A percentile compares a stretch with the other conserved stretches of the same genome.
Evolutionary conservation across 1,284 basidiomycete species (phyloP).

Genomic region (Sporisorium scitamineum): DNA sequence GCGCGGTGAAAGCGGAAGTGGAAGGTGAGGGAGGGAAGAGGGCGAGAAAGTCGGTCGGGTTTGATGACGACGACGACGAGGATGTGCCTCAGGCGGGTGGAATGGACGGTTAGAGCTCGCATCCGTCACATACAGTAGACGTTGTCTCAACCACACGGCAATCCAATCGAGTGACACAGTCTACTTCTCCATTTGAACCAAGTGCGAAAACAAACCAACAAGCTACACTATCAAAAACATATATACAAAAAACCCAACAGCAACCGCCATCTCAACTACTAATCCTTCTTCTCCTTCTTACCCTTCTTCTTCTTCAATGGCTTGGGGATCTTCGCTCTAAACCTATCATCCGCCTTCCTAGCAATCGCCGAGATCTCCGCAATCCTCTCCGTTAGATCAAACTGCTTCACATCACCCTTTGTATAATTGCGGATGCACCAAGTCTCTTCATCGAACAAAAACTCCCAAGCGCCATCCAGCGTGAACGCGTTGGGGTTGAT

Average conservation of each 20-base stretch:
- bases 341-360: conserved; percentile 22
- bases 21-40: conserved; percentile 17
- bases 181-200: conserved; percentile 1
- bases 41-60: neutral
- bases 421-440: conserved; percentile 52
- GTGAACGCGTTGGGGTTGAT: conserved; percentile 39
- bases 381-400: conserved; percentile 28
- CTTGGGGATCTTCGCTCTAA: conserved; percentile 38
- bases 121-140: neutral
- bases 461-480: conserved; percentile 42
- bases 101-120: neutral
- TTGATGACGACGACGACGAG: conserved; percentile 39
- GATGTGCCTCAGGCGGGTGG: conserved; percentile 22
- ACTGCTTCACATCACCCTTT: conserved; percentile 27
- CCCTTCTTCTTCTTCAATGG: conserved; percentile 15
- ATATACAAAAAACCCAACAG: neutral
- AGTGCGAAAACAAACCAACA: conserved; percentile 24
- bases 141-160: neutral
- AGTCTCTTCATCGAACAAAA: conserved; percentile 39
- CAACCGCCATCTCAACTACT: too few relatives aligned
- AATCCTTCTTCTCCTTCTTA: neutral
- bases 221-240: neutral
- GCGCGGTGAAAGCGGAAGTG: conserved; percentile 4
- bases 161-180: neutral
- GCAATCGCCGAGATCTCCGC: conserved; percentile 35